Base-by-base conservation (phyloP, 345 rosid genomes). In the Capsella bursapastoris region DNA sequence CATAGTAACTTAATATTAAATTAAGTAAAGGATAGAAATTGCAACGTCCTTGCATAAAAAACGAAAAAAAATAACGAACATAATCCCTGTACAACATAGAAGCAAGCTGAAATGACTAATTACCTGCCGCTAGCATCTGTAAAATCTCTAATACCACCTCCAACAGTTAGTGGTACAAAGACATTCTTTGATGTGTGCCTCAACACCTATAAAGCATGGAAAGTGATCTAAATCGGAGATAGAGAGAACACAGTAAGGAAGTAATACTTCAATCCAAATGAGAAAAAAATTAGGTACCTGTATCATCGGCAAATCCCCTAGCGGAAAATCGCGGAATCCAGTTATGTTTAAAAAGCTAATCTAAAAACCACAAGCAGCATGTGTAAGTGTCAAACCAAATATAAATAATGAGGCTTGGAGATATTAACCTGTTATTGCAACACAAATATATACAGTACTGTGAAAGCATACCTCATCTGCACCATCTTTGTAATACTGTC, bases 101-200 rank as follows among this genome's bases (percentile, higher is more conserved):
- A 47, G 28, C 50, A 62, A 35, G 31, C 45, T 64, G 34, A 71
- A 32, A 64, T 48, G 61, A 63, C 57, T 43, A 11, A 71, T 44
- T 80, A 90, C 99, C 94, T 92, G 83, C 96, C 99, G 74, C 82
- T 90, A 68, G 96, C 93, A 76, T 95, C 98, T 4, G 91, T 92
- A 78, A 92, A 95, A 81, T 95, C 98, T 81, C 97, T 83, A 60
- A 95, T 89, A 67, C 99, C 98, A 83, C 99, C 99, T 82, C 99
- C 99, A 71, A 95, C 98, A 8, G 98, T 88, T 72, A 95, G 82
- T 10, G 99, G 99, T 41, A 92, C 99, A 86, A 95, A 95, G 70
- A 92, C 99, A 81, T 90, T 95, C 80, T 90, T 91, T 50, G 97
- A 95, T 43, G 99, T 82, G 77, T 64, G 52, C 83, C 99, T 89